Conservation (phyloP, 495 filamentous ascomycete genomes). For the Neurospora sp. region DNA sequence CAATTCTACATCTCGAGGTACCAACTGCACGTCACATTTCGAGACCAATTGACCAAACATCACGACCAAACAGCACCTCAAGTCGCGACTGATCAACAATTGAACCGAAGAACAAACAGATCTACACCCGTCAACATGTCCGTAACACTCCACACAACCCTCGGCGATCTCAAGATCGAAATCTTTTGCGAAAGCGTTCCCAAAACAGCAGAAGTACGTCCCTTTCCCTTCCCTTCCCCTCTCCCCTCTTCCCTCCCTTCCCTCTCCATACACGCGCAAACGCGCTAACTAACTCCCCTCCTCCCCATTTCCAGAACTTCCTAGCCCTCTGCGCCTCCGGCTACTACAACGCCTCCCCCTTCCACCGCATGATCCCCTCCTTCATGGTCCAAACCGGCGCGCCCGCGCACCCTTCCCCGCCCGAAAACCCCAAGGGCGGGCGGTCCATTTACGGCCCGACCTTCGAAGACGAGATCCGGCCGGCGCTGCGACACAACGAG, state of each 20-base stretch:
- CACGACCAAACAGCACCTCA: not conserved
- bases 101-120: not conserved
- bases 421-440: slow-evolving; percentile 62
- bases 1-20: not conserved
- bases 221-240: slow-evolving; percentile 43
- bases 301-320: slow-evolving; percentile 65
- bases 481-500: slow-evolving; percentile 73
- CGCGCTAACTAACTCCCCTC: not conserved
- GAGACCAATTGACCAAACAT: not conserved
- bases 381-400: slow-evolving; percentile 94
- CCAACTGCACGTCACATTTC: not conserved
- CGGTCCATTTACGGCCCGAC: slow-evolving; percentile 74
- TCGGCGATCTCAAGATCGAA: slow-evolving; percentile 90
- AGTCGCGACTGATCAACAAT: not conserved
- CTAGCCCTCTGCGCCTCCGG: slow-evolving; percentile 85
- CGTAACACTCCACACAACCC: slow-evolving; percentile 74
- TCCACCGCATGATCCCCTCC: slow-evolving; percentile 79
- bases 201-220: slow-evolving; percentile 65
- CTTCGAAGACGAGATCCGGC: slow-evolving; percentile 90
- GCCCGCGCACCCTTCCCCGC: slow-evolving; percentile 50
- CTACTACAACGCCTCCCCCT: slow-evolving; percentile 80
- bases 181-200: slow-evolving; percentile 92
- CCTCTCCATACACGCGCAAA: slow-evolving; percentile 17
- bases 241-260: slow-evolving; percentile 43
- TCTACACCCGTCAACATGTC: slow-evolving; percentile 34